Evolutionary conservation across 2,329 filamentous ascomycete species (phyloP).

Genomic region (Neospermospora avenae): DNA sequence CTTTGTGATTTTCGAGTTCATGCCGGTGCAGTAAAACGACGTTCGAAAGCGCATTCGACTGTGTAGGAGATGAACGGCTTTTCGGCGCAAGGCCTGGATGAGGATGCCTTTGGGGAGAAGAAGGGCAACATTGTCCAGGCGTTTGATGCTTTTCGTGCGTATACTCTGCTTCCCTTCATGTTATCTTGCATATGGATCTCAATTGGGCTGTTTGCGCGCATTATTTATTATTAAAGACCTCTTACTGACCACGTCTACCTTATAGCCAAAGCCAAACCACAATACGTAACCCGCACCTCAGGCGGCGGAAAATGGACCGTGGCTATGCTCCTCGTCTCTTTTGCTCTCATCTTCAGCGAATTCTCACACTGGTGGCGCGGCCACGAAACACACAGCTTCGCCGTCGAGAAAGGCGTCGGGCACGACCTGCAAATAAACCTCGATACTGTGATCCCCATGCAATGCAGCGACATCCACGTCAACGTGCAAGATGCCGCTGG

Average conservation of each 20-base stretch:
- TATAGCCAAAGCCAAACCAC: constrained; percentile 89
- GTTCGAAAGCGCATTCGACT: constrained; percentile 1
- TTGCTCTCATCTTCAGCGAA: constrained; percentile 75
- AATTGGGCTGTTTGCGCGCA: background rate
- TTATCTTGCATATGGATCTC: background rate
- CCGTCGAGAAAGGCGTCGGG: constrained; percentile 86
- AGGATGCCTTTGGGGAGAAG: constrained; percentile 76
- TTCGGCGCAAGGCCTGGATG: constrained; percentile 65
- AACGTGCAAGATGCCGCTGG: constrained; percentile 96
- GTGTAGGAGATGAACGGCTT: constrained; percentile 66
- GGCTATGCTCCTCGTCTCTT: constrained; percentile 70
- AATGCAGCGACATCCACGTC: constrained; percentile 82
- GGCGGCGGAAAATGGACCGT: constrained; percentile 94
- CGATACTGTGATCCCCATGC: constrained; percentile 88
- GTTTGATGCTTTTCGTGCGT: constrained; percentile 95
- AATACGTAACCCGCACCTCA: constrained; percentile 80
- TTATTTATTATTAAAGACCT: background rate
- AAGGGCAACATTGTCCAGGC: constrained; percentile 69
- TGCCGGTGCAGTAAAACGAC: constrained; percentile 9
- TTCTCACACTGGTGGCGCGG: constrained; percentile 80
- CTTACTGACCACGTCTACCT: background rate
- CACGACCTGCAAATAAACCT: constrained; percentile 91
- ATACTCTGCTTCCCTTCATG: background rate
- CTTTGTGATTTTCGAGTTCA: constrained; percentile 10
- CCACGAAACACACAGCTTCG: constrained; percentile 82